Conservation (phyloP, 495 filamentous ascomycete genomes). For the Hypoxylon fragiforme region DNA sequence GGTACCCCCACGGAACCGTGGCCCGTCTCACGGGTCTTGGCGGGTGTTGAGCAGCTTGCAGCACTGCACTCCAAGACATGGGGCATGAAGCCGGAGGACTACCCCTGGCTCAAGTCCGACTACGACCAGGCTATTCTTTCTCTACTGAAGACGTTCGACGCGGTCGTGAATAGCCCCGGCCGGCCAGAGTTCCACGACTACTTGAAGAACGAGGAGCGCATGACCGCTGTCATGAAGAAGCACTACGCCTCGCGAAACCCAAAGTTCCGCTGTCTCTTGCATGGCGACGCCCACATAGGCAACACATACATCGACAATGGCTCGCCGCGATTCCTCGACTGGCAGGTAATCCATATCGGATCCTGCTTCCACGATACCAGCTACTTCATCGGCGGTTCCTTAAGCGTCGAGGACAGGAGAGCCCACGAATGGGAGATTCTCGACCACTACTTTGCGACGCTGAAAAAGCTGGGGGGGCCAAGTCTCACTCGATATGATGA, state of each 20-base stretch:
- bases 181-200: slow-evolving; percentile 21
- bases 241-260: slow-evolving; percentile 30
- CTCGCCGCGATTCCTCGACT: slow-evolving; percentile 32
- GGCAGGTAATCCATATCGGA: slow-evolving; percentile 31
- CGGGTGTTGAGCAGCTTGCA: slow-evolving; percentile 35
- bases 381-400: slow-evolving; percentile 26
- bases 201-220: slow-evolving; percentile 25
- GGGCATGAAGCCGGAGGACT: slow-evolving; percentile 25
- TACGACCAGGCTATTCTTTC: slow-evolving; percentile 31
- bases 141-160: slow-evolving; percentile 19
- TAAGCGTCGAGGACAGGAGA: slow-evolving; percentile 66
- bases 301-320: slow-evolving; percentile 28
- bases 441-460: slow-evolving; percentile 57
- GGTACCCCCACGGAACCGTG: slow-evolving; percentile 16
- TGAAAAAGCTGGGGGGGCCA: slow-evolving; percentile 26
- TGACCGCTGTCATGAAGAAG: slow-evolving; percentile 26
- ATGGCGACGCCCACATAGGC: slow-evolving; percentile 36
- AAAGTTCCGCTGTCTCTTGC: slow-evolving; percentile 26
- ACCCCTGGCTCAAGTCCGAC: slow-evolving; percentile 23
- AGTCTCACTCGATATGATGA: slow-evolving; percentile 32
- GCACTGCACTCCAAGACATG: slow-evolving; percentile 32
- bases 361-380: slow-evolving; percentile 36
- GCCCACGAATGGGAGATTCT: slow-evolving; percentile 68
- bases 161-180: slow-evolving; percentile 14
- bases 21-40: slow-evolving; percentile 23